Evolutionary conservation across 1,139 yeast species (phyloP).

Genomic region (Nakaseomyces bracarensis): DNA sequence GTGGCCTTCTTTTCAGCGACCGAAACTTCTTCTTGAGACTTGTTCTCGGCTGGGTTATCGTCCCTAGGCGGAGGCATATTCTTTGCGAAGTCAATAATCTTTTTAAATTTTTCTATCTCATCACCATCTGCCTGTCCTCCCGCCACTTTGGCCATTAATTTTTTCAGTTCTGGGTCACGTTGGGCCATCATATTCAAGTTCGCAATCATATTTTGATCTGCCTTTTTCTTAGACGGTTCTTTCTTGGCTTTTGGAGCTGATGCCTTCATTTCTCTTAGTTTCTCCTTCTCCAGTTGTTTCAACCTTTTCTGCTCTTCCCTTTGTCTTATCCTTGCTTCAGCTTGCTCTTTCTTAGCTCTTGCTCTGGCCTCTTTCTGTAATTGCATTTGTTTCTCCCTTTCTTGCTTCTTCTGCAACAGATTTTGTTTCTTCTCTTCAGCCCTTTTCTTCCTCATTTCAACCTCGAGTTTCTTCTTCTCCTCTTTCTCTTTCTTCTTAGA

Average conservation of each 20-base stretch:
- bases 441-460: constrained; percentile 31
- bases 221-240: constrained; percentile 14
- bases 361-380: constrained; percentile 18
- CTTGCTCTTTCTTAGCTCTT: constrained; percentile 20
- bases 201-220: constrained; percentile 65
- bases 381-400: constrained; percentile 21
- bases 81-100: constrained; percentile 67
- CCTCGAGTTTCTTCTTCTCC: constrained; percentile 33
- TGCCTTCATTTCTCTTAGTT: constrained; percentile 8
- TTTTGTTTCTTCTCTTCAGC: constrained; percentile 27
- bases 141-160: constrained; percentile 77
- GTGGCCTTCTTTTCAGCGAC: not conserved
- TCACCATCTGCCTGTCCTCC: constrained; percentile 63
- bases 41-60: constrained; percentile 33
- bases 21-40: constrained; percentile 16
- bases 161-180: constrained; percentile 54
- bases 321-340: constrained; percentile 17
- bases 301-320: constrained; percentile 18
- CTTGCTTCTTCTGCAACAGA: constrained; percentile 27
- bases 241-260: constrained; percentile 17
- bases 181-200: constrained; percentile 78
- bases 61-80: constrained; percentile 53
- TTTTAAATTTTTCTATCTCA: constrained; percentile 70
- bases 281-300: constrained; percentile 19
- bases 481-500: constrained; percentile 34